These are phyloP conservation scores for Turritis glabra DNA, from an alignment of 345 rosid species.

Conservation along the genomic window DNA sequence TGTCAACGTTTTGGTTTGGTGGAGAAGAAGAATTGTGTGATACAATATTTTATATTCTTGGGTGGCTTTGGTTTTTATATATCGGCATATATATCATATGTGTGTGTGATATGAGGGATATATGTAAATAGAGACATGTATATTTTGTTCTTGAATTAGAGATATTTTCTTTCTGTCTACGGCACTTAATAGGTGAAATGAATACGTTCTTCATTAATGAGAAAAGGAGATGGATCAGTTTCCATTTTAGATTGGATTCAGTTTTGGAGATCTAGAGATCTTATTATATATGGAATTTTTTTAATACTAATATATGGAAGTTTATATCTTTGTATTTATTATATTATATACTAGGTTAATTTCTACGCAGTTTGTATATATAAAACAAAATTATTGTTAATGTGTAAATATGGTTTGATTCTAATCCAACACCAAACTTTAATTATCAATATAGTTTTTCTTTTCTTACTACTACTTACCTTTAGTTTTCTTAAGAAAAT, in stretches of 20 bases:
- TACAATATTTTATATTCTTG: background rate
- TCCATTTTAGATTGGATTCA: background rate
- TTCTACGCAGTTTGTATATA: background rate
- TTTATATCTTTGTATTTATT: background rate
- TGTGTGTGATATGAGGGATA: background rate
- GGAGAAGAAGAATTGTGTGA: slow-evolving; percentile 35
- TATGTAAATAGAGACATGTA: background rate
- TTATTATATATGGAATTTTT: background rate
- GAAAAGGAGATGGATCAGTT: background rate
- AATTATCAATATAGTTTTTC: too few relatives aligned
- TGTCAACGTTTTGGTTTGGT: slow-evolving; percentile 35
- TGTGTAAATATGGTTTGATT: background rate
- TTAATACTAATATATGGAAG: background rate
- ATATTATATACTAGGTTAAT: background rate
- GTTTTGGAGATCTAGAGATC: background rate
- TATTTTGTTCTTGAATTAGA: slow-evolving; percentile 5
- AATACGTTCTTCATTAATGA: background rate
- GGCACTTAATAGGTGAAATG: background rate
- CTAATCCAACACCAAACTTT: too few relatives aligned
- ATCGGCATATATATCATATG: background rate
- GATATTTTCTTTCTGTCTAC: background rate
- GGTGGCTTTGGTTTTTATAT: slow-evolving; percentile 11
- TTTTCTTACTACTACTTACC: too few relatives aligned
- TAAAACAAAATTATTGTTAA: background rate
- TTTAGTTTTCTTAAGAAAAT: too few relatives aligned